Base-by-base conservation (phyloP, 2,329 filamentous ascomycete species). In the Fusarium caatingaense region DNA sequence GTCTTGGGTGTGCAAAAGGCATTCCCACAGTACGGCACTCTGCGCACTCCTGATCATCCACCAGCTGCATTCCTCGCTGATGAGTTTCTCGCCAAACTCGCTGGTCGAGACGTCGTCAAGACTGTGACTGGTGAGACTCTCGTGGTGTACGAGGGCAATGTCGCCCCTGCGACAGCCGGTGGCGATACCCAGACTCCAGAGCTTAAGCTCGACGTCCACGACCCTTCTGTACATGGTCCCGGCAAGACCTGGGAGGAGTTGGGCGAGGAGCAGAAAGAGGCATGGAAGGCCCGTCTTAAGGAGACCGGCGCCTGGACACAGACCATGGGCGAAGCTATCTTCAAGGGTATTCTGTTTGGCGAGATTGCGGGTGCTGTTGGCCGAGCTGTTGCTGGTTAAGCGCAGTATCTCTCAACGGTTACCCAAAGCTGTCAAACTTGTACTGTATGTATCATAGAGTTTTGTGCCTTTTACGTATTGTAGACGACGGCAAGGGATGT, bases 301-400 rank as follows among this genome's bases (percentile, higher is more conserved):
- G 85, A 90, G 57, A 90, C 92, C 1, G 93, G 93, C 1, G 88
- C 93, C 69, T 97, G 93, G 93, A 87, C 88, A n/a, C 89, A 91
- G 76, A 85, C 88, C 40, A 92, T 95, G 84, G 92, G 92, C 5
- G 93, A 95, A 82, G 85, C 84, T 12, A 87, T 96, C 30, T 86
- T 97, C 72, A 89, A 90, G 80, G 92, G 92, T 5, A 87, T 97
- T 32, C 82, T 97, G 67, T 97, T 97, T 80, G 88, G 89, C 21
- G 87, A 93, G 80, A 83, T 93, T 69, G 91, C 87, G 2, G 91
- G 87, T 4, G 81, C 85, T 54, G 87, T 92, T 18, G 87, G 88
- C 8, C 82, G 81, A 30, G 83, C 85, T 48, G 81, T 87, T 55
- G 82, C 77, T 37, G 82, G 74, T 57, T 84, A 74, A 51, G 32